Conservation (phyloP, 2,329 filamentous ascomycete genomes). For the Aspergillus nomiae region DNA sequence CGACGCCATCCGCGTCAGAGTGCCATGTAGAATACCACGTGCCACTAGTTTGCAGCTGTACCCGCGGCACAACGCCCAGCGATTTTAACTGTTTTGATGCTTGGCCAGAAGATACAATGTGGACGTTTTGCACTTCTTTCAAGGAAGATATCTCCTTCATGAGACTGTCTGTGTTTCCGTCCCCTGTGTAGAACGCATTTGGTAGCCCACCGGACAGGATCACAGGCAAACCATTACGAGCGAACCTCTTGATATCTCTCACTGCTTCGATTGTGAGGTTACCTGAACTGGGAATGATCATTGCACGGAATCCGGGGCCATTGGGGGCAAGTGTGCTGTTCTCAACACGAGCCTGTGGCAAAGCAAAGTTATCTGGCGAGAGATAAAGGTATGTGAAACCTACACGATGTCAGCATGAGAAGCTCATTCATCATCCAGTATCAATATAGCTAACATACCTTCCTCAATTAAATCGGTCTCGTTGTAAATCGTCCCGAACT, state of each 20-base stretch:
- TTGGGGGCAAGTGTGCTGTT: constrained; percentile 32
- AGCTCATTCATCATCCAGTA: not conserved
- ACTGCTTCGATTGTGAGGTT: constrained; percentile 19
- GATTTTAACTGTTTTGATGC: constrained; percentile 33
- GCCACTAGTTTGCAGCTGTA: constrained; percentile 26
- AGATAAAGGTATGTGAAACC: constrained; percentile 50
- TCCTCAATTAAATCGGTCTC: constrained; percentile 16
- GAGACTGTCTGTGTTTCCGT: constrained; percentile 34
- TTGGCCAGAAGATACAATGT: constrained; percentile 31
- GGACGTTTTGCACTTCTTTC: constrained; percentile 38
- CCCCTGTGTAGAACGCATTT: constrained; percentile 1
- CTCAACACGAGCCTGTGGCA: constrained; percentile 40
- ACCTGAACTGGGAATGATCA: constrained; percentile 17
- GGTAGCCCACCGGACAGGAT: constrained; percentile 32
- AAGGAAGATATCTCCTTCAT: constrained; percentile 22
- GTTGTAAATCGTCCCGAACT: constrained; percentile 14
- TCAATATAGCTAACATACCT: constrained; percentile 3
- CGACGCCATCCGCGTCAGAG: not conserved
- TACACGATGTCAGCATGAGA: constrained; percentile 4
- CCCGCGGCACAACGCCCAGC: constrained; percentile 36
- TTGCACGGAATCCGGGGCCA: constrained; percentile 27
- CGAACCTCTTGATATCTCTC: constrained; percentile 13
- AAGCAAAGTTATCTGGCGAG: constrained; percentile 47
- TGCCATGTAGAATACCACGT: constrained; percentile 33
- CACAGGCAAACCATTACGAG: constrained; percentile 37